phyloP scores from a whole-genome alignment of 805 yeast species.

The Lipomyces japonicus region DNA sequence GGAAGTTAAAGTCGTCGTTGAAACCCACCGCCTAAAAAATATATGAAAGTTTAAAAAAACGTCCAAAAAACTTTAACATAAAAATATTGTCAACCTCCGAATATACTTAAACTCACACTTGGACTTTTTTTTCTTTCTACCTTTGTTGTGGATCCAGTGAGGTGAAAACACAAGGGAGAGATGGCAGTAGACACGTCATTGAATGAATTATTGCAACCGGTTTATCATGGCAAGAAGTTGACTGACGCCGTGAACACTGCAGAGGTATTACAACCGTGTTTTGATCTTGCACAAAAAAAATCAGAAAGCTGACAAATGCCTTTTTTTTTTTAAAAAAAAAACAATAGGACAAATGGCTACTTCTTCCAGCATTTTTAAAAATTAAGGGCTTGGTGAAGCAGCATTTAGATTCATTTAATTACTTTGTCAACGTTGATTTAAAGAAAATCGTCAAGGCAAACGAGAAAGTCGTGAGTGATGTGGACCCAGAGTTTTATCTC shows the following conservation, averaged over 20 bases:
- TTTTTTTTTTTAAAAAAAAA: background rate
- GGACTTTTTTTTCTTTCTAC: too few species aligned
- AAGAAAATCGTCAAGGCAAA: conserved; percentile 91
- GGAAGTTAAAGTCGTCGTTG: too few species aligned
- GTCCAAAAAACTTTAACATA: too few species aligned
- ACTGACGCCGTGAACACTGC: conserved; percentile 88
- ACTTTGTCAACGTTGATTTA: conserved; percentile 88
- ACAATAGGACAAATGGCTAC: conserved; percentile 80
- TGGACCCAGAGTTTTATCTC: conserved; percentile 93
- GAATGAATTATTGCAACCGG: conserved; percentile 71
- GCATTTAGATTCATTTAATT: conserved; percentile 96
- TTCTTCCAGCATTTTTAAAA: conserved; percentile 90
- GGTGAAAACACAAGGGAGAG: too few species aligned
- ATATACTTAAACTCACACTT: too few species aligned
- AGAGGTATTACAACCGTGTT: conserved; percentile 38
- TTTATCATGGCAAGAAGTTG: conserved; percentile 78
- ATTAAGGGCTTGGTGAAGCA: conserved; percentile 96
- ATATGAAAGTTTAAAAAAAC: too few species aligned
- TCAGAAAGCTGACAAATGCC: background rate
- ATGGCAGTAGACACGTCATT: conserved; percentile 39
- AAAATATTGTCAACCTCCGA: too few species aligned
- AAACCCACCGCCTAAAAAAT: too few species aligned
- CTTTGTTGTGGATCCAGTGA: too few species aligned
- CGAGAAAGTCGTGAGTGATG: conserved; percentile 83
- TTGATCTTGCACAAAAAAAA: background rate